Evolutionary conservation across 1,284 basidiomycete species (phyloP), one percentile per base, ranked within the genome.

Genomic region (Naganishia sp.): DNA sequence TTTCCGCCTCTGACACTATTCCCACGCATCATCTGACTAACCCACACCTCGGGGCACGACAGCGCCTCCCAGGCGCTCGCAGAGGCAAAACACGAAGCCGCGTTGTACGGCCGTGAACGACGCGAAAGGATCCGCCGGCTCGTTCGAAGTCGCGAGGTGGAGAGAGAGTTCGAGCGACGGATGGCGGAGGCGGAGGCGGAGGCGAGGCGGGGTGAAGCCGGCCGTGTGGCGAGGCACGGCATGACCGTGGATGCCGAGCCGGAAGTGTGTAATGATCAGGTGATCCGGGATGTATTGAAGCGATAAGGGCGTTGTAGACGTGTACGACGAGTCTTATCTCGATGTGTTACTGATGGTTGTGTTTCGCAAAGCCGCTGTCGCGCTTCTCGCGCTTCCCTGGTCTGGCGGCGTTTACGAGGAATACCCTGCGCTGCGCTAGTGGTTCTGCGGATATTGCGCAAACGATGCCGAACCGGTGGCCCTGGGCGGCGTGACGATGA

Each of bases 41-140:
- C 46, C 36, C 43, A 31, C 18, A 23, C 45, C 18, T 28, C 43
- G 21, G 5, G 21, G 5, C n/a, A n/a, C 25, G 31, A 31, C 55
- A 79, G 78, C 49, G 79, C 79, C 0, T 78, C 79, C 2, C 72
- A 76, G 45, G 75, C 77, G 1, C 67, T 79, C 1, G 78, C 76
- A 0, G 73, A 75, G 55, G 79, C 79, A 0, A 68, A 75, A 23
- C 68, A 71, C 33, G 79, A 80, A 66, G 79, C 79, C 3, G 72
- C 72, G 7, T 59, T 74, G 21, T 72, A 75, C 55, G 79, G 79
- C 15, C 71, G 70, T n/a, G 73, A 74, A 48, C 73, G 78, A 10
- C 67, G 77, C 13, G 79, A 80, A 57, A 67, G 70, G 54, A 78
- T 80, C 60, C 71, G 75, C 33, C 71, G 77, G 1, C 64, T 75